Conservation (phyloP, 2,329 filamentous ascomycete genomes). For the Pseudopithomyces chartarum region DNA sequence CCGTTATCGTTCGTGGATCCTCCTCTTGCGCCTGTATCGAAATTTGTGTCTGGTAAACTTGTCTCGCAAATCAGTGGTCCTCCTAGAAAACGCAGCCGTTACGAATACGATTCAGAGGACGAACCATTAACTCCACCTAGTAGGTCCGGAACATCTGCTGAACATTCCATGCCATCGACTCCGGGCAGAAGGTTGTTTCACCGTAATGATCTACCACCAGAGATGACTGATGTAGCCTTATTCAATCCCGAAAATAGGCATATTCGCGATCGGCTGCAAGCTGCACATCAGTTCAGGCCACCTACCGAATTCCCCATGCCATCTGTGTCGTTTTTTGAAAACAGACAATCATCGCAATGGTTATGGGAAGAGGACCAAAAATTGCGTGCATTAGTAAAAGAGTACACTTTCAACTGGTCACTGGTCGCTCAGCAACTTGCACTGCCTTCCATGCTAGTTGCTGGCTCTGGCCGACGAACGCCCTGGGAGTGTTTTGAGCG, state of each 20-base stretch:
- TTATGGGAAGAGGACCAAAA: constrained; percentile 89
- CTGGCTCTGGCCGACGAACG: constrained; percentile 85
- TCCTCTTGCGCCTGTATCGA: constrained; percentile 82
- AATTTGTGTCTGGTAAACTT: constrained; percentile 82
- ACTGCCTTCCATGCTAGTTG: constrained; percentile 76
- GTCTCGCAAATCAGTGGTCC: constrained; percentile 69
- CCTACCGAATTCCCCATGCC: constrained; percentile 94
- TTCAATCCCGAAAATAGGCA: constrained; percentile 89
- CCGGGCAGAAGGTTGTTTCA: constrained; percentile 46
- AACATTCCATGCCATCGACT: constrained; percentile 48
- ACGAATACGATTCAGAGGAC: constrained; percentile 76
- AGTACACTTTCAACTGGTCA: constrained; percentile 98
- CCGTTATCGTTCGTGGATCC: constrained; percentile 40
- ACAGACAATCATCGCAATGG: constrained; percentile 87
- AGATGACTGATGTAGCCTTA: constrained; percentile 78
- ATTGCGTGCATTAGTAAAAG: constrained; percentile 79
- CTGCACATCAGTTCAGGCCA: constrained; percentile 89
- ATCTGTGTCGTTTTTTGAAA: constrained; percentile 86
- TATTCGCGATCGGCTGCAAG: constrained; percentile 87
- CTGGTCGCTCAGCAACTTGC: constrained; percentile 83
- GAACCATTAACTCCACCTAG: constrained; percentile 49
- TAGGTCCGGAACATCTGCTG: constrained; percentile 48
- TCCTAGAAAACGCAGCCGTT: constrained; percentile 79
- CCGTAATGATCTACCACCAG: constrained; percentile 63
- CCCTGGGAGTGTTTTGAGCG: constrained; percentile 99